phyloP scores from a whole-genome alignment of 768 basidiomycete genomes.

The Clathrus columnatus region DNA sequence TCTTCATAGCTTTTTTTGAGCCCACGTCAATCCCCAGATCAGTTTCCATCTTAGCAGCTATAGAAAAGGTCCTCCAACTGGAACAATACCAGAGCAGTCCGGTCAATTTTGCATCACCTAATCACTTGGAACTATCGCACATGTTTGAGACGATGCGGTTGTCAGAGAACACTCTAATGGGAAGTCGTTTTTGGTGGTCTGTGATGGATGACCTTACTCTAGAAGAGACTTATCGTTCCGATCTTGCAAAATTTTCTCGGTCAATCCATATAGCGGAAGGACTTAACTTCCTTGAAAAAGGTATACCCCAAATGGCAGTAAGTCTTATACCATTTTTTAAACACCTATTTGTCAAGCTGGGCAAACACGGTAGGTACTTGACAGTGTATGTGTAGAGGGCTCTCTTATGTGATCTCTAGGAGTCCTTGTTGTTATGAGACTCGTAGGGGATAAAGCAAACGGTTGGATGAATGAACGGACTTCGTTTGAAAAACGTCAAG shows the following conservation, averaged over 20 bases:
- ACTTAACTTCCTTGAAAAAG: slow-evolving; percentile 59
- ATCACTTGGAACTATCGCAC: slow-evolving; percentile 66
- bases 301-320: slow-evolving; percentile 72
- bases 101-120: slow-evolving; percentile 75
- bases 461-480: slow-evolving; percentile 44
- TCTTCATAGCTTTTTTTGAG: slow-evolving; percentile 68
- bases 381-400: slow-evolving; percentile 6
- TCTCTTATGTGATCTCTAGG: slow-evolving; percentile 26
- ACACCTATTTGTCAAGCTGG: slow-evolving; percentile 80
- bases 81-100: slow-evolving; percentile 34
- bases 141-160: slow-evolving; percentile 5
- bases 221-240: slow-evolving; percentile 55
- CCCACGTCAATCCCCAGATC: slow-evolving; percentile 90
- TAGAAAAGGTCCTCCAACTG: slow-evolving; percentile 27
- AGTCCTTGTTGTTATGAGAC: slow-evolving; percentile 52
- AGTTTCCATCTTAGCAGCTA: slow-evolving; percentile 53
- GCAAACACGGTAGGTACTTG: slow-evolving; percentile 34
- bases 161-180: slow-evolving; percentile 34
- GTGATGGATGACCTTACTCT: slow-evolving; percentile 55
- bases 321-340: slow-evolving; percentile 79
- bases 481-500: slow-evolving; percentile 35
- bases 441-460: slow-evolving; percentile 31
- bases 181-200: slow-evolving; percentile 55
- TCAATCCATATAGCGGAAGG: slow-evolving; percentile 27
- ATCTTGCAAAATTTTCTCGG: slow-evolving; percentile 53